Percentiles rank a stretch among this genome's conserved stretches.
Conservation (phyloP, 2,329 filamentous ascomycete species). For the Scedosporium apiospermum region DNA sequence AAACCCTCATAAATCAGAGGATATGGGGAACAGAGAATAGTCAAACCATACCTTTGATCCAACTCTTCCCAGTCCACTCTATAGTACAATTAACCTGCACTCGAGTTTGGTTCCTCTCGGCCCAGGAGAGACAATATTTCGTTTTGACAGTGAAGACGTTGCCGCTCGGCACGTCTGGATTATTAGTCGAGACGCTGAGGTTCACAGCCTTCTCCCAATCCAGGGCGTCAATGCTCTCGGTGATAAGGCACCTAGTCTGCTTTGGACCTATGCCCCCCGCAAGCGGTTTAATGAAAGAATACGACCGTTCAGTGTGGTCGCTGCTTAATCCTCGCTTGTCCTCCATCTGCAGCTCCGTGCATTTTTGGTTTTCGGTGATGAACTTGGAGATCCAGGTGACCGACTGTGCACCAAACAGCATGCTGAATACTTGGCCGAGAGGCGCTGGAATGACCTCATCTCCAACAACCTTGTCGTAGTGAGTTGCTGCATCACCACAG, state of each 20-base stretch:
- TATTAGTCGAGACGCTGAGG: slow-evolving; percentile 76
- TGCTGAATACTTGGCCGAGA: slow-evolving; percentile 79
- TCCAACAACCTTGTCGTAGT: slow-evolving; percentile 77
- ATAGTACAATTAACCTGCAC: slow-evolving; percentile 82
- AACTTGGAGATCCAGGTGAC: slow-evolving; percentile 78
- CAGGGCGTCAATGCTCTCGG: slow-evolving; percentile 71
- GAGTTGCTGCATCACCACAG: slow-evolving; percentile 66
- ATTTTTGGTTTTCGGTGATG: slow-evolving; percentile 80
- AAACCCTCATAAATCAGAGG: too few species aligned
- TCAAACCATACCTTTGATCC: slow-evolving; percentile 72
- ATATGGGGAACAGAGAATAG: too few species aligned
- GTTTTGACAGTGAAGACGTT: slow-evolving; percentile 90
- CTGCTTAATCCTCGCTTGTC: slow-evolving; percentile 70
- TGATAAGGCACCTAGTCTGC: slow-evolving; percentile 89
- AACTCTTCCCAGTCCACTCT: slow-evolving; percentile 97
- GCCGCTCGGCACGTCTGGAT: slow-evolving; percentile 88
- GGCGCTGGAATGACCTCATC: slow-evolving; percentile 83
- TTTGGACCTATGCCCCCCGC: slow-evolving; percentile 76
- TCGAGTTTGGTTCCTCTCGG: slow-evolving; percentile 73
- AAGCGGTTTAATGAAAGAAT: slow-evolving; percentile 87
- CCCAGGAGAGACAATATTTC: slow-evolving; percentile 91
- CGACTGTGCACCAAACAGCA: slow-evolving; percentile 78
- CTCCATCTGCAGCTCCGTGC: slow-evolving; percentile 75
- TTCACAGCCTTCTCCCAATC: slow-evolving; percentile 83
- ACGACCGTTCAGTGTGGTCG: slow-evolving; percentile 66